Percentiles rank a stretch among this genome's conserved stretches.
Conservation (phyloP, 2,329 filamentous ascomycete genomes). For the Aspergillus ochraceus region DNA sequence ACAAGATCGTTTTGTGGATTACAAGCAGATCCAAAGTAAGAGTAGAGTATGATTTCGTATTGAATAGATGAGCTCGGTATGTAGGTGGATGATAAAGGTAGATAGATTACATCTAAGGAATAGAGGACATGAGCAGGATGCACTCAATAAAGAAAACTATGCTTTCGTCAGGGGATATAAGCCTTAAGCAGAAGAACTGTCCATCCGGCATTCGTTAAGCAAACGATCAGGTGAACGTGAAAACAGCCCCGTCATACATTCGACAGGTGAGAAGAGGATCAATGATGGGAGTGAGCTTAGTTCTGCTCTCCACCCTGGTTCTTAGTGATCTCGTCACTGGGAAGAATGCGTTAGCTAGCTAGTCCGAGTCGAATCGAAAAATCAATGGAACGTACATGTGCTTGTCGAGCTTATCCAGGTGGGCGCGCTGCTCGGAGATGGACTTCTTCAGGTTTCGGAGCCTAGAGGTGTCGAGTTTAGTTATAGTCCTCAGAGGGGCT, state of each 20-base stretch:
- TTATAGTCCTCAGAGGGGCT: not conserved
- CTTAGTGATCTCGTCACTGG: conserved; percentile 74
- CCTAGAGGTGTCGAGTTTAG: conserved; percentile 35
- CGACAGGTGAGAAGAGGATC: not conserved
- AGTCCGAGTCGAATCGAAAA: not conserved
- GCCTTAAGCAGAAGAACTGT: not conserved
- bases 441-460: conserved; percentile 69
- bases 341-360: not conserved
- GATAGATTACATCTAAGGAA: conserved; percentile 1
- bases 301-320: conserved; percentile 65
- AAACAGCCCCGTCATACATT: not conserved
- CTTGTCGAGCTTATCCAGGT: conserved; percentile 80
- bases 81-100: not conserved
- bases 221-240: not conserved
- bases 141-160: not conserved
- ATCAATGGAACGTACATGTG: conserved; percentile 68
- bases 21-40: not conserved
- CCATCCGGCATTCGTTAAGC: conserved; percentile 1
- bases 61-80: not conserved
- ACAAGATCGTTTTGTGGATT: not conserved
- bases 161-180: not conserved
- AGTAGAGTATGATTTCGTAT: not conserved
- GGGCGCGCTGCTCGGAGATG: conserved; percentile 73
- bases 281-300: conserved; percentile 26
- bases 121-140: not conserved